Evolutionary conservation across 2,329 filamentous ascomycete genomes (phyloP).

Genomic region (Phialophora chinensis): DNA sequence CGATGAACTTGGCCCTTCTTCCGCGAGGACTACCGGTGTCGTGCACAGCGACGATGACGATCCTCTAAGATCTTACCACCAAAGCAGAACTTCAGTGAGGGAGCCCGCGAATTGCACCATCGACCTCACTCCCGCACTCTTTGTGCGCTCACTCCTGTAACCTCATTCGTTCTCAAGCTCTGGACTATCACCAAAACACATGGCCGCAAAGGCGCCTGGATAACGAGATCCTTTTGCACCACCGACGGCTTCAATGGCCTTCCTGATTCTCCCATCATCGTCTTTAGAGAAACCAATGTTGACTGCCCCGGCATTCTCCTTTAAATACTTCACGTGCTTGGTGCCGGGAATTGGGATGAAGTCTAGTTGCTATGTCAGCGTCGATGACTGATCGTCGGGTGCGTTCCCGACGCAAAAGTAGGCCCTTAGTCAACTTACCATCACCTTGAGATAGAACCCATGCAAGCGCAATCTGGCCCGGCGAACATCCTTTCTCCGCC

Average conservation of each 20-base stretch:
- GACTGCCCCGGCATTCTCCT: slow-evolving; percentile 48
- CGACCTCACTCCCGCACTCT: neutral
- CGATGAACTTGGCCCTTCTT: neutral
- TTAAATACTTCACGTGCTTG: slow-evolving; percentile 53
- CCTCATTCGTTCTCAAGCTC: slow-evolving; percentile 10
- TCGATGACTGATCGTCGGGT: neutral
- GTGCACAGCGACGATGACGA: too few species aligned
- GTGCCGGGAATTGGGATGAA: slow-evolving; percentile 67
- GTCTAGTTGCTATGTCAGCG: slow-evolving; percentile 44
- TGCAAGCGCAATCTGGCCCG: slow-evolving; percentile 65
- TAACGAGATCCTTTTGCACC: slow-evolving; percentile 23
- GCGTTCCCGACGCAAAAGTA: too few species aligned
- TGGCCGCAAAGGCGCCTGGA: slow-evolving; percentile 2
- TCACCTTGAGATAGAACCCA: slow-evolving; percentile 68
- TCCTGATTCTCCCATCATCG: slow-evolving; percentile 23
- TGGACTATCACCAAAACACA: slow-evolving; percentile 21
- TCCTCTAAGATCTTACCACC: neutral
- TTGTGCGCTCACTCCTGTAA: neutral
- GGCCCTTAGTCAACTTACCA: slow-evolving; percentile 2
- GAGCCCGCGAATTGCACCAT: neutral
- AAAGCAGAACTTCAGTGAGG: neutral
- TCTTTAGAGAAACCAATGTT: slow-evolving; percentile 25
- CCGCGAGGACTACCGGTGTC: neutral
- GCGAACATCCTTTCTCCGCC: slow-evolving; percentile 59
- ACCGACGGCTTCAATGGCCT: slow-evolving; percentile 15